Percentiles rank a stretch among this genome's conserved stretches.
Evolutionary conservation across 495 filamentous ascomycete species (phyloP).

Genomic region (Aspergillus hancockii): DNA sequence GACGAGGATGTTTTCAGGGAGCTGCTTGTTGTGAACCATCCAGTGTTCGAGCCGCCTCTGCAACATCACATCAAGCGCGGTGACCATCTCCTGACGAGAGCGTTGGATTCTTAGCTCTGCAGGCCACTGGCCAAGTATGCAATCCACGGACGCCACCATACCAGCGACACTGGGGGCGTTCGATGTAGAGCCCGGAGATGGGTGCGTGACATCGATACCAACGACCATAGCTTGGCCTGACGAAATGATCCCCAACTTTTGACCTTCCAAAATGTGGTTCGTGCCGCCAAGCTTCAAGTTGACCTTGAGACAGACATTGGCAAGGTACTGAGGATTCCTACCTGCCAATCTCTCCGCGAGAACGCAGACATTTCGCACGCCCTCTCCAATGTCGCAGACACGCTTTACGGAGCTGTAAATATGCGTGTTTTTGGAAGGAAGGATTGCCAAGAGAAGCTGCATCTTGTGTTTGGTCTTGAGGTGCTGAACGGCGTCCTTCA

Average conservation of each 20-base stretch:
- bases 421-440: too few species aligned
- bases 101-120: constrained; percentile 59
- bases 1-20: constrained; percentile 74
- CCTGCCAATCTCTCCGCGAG: constrained; percentile 50
- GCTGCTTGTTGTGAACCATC: constrained; percentile 47
- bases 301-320: constrained; percentile 78
- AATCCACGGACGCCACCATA: constrained; percentile 71
- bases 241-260: constrained; percentile 56
- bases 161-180: constrained; percentile 71
- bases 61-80: constrained; percentile 55
- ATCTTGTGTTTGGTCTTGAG: constrained; percentile 34
- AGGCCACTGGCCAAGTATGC: constrained; percentile 64
- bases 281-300: constrained; percentile 82
- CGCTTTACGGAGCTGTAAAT: constrained; percentile 73
- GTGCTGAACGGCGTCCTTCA: constrained; percentile 37
- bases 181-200: constrained; percentile 64
- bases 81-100: constrained; percentile 59
- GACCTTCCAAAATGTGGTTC: constrained; percentile 62
- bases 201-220: constrained; percentile 88
- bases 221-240: constrained; percentile 76
- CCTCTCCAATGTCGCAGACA: constrained; percentile 61
- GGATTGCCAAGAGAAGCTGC: too few species aligned
- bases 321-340: constrained; percentile 57
- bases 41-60: constrained; percentile 61
- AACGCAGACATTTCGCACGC: constrained; percentile 66